phyloP scores from a whole-genome alignment of 257 asterid genomes.

The Echium plantagineum region DNA sequence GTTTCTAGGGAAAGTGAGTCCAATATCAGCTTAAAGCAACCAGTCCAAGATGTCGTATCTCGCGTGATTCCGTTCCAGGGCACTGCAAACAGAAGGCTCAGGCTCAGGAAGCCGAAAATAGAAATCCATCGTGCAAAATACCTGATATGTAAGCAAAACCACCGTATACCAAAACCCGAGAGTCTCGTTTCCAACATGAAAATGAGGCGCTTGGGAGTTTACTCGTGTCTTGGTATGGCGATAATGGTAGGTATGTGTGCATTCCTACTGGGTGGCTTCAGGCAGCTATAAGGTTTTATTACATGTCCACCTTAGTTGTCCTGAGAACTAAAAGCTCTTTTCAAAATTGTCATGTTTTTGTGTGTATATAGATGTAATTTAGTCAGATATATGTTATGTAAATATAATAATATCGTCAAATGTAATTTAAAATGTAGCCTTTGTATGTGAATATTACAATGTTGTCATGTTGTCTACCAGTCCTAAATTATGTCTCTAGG shows the following conservation, averaged over 20 bases:
- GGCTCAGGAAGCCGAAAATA: slow-evolving; percentile 22
- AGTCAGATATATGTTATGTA: too few species aligned
- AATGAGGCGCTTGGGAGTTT: background rate
- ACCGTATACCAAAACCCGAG: background rate
- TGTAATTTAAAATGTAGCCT: too few species aligned
- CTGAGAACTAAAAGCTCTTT: background rate
- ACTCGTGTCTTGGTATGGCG: background rate
- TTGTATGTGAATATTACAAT: too few species aligned
- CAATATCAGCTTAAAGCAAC: slow-evolving; percentile 10
- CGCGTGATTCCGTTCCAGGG: slow-evolving; percentile 24
- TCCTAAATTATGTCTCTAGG: too few species aligned
- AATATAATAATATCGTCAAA: too few species aligned
- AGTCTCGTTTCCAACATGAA: background rate
- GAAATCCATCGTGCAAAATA: background rate
- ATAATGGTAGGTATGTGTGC: background rate
- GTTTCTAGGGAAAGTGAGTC: background rate
- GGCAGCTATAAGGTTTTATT: background rate
- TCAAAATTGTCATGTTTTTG: too few species aligned
- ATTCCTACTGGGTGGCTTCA: background rate
- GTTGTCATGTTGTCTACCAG: too few species aligned
- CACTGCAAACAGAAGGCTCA: slow-evolving; percentile 45
- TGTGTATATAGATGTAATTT: too few species aligned
- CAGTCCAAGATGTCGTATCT: slow-evolving; percentile 17
- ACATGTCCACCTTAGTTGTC: background rate
- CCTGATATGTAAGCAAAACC: background rate